Evolutionary conservation across 2,329 filamentous ascomycete genomes (phyloP), one percentile per base, ranked within the genome.

Genomic region (Curvularia lunata): DNA sequence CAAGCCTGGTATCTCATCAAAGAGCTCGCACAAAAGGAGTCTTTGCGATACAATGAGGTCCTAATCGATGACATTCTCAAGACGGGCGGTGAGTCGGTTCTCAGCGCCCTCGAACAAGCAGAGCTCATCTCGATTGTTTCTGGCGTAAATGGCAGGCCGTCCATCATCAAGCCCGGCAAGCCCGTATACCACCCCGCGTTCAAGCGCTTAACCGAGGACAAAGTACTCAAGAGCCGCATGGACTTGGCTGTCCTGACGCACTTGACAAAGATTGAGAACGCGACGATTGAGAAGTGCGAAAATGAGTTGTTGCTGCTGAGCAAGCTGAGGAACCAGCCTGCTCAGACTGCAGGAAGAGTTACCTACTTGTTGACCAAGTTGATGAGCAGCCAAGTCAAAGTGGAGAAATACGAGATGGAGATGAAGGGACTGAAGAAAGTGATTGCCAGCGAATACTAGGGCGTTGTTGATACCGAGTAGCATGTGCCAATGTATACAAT

Each of bases 1-100:
- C 95, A 98, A 79, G 94, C 92, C 0, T 98, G 95, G 95, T 85
- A 89, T 58, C 80, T 99, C 2, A 88, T 98, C 76, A 93, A 91
- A 72, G 82, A 85, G 28, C 86, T 99, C 13, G 89, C 91, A 0
- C 76, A 84, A n/a, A 80, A 86, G 10, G 86, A 88, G 5, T 82
- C 77, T 4, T 81, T 98, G 0, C 85, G 90, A 1, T 98, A 97
- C 81, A 94, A 96, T 76, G 90, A 96, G 70, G 82, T 97, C 2
- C 80, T 97, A 0, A 84, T 97, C 1, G 86, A 88, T 4, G 87
- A 90, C 54, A 84, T 91, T 0, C 96, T 96, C 77, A 86, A 88
- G 21, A 74, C 84, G 1, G 85, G 86, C 57, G 91, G 90, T 57
- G 92, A 97, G 67, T 80, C 83, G 0, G 90, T 90, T 0, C 83